phyloP scores from a whole-genome alignment of 1,284 basidiomycete genomes.

The Amylostereum areolatum region DNA sequence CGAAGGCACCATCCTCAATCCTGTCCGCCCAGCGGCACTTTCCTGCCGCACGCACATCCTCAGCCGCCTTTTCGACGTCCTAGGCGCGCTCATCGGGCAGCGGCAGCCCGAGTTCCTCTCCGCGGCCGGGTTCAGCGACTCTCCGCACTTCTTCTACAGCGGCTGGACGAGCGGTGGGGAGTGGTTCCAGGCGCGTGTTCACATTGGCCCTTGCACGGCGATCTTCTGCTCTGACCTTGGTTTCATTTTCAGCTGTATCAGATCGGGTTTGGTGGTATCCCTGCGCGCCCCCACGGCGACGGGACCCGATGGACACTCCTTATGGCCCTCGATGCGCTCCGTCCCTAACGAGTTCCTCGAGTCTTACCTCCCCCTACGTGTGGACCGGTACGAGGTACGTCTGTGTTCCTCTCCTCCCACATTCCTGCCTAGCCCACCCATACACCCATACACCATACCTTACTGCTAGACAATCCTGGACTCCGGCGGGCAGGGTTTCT shows the following conservation, averaged over 20 bases:
- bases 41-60: slow-evolving; percentile 24
- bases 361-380: slow-evolving; percentile 22
- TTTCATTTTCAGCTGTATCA: slow-evolving; percentile 19
- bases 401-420: background rate
- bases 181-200: slow-evolving; percentile 13
- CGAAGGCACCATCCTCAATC: slow-evolving; percentile 22
- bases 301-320: slow-evolving; percentile 21
- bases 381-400: slow-evolving; percentile 20
- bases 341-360: slow-evolving; percentile 24
- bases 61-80: slow-evolving; percentile 20
- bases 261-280: slow-evolving; percentile 23
- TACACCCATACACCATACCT: no score
- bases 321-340: slow-evolving; percentile 27
- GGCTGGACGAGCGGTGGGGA: slow-evolving; percentile 22
- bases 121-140: slow-evolving; percentile 25
- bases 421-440: background rate
- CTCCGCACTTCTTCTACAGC: slow-evolving; percentile 26
- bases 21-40: slow-evolving; percentile 24
- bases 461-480: slow-evolving; percentile 16
- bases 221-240: no score
- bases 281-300: slow-evolving; percentile 17
- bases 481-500: slow-evolving; percentile 23
- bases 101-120: slow-evolving; percentile 24
- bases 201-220: no score
- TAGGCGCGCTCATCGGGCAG: slow-evolving; percentile 22